phyloP scores from a whole-genome alignment of 2,329 filamentous ascomycete species.

The Exophiala alcalophila region DNA sequence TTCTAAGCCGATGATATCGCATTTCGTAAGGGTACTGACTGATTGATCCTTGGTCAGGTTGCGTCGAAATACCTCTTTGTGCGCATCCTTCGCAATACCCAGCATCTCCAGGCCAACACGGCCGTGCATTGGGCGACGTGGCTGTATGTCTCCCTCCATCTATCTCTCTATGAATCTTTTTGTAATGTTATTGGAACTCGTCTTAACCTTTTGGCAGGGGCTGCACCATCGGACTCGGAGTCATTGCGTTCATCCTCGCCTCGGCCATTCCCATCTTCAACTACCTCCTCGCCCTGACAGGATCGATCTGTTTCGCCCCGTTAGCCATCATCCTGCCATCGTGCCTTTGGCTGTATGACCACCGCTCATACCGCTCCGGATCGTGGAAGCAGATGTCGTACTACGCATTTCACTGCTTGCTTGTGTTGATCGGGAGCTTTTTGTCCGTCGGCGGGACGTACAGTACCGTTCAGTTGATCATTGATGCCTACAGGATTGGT shows the following conservation, averaged over 20 bases:
- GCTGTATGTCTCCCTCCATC: constrained; percentile 35
- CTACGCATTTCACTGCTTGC: constrained; percentile 42
- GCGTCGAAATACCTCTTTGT: constrained; percentile 58
- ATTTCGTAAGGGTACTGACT: neutral
- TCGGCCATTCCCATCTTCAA: constrained; percentile 56
- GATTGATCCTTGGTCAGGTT: neutral
- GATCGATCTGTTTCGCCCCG: constrained; percentile 52
- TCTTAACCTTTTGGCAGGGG: constrained; percentile 15
- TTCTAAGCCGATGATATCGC: neutral
- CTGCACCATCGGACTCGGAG: constrained; percentile 36
- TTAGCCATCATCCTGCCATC: constrained; percentile 50
- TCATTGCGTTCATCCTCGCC: constrained; percentile 47
- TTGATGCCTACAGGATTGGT: constrained; percentile 28
- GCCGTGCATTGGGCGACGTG: constrained; percentile 52
- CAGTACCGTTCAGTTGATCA: constrained; percentile 31
- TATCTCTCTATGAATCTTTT: no score
- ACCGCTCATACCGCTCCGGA: constrained; percentile 39
- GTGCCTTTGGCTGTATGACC: constrained; percentile 52
- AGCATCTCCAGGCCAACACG: constrained; percentile 53
- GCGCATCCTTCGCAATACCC: constrained; percentile 51
- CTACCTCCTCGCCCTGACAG: constrained; percentile 52
- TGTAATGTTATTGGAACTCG: neutral
- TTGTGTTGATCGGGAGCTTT: constrained; percentile 49
- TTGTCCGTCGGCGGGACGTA: constrained; percentile 51
- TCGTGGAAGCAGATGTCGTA: constrained; percentile 35